Evolutionary conservation across 768 basidiomycete species (phyloP).

Genomic region (Strobilomyces dryophilus): DNA sequence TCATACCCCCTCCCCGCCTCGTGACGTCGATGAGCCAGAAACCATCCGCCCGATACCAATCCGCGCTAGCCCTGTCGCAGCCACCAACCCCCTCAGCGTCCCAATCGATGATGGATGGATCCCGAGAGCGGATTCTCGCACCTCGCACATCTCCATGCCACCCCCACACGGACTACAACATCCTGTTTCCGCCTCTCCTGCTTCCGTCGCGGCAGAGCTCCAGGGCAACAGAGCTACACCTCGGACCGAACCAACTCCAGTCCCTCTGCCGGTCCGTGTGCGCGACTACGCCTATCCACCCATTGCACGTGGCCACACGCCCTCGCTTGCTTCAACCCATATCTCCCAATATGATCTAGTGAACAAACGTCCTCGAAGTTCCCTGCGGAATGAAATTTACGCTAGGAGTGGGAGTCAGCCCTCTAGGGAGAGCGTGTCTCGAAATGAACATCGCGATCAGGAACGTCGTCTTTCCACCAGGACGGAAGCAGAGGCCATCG

Average conservation of each 20-base stretch:
- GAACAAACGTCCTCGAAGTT: conserved; percentile 21
- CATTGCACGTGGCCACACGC: conserved; percentile 11
- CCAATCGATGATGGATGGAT: conserved; percentile 30
- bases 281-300: conserved; percentile 30
- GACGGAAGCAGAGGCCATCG: conserved; percentile 25
- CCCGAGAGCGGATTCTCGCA: conserved; percentile 25
- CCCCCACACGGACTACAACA: conserved; percentile 18
- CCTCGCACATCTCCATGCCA: conserved; percentile 21
- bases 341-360: conserved; percentile 31
- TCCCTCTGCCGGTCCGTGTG: conserved; percentile 23
- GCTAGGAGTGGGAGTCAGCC: conserved; percentile 23
- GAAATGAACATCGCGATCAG: conserved; percentile 14
- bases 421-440: conserved; percentile 15
- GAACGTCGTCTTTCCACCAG: conserved; percentile 15
- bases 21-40: conserved; percentile 18
- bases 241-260: conserved; percentile 9
- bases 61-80: conserved; percentile 16
- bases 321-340: conserved; percentile 27
- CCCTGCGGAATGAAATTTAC: conserved; percentile 26
- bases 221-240: conserved; percentile 7
- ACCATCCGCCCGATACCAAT: conserved; percentile 28
- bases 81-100: conserved; percentile 1
- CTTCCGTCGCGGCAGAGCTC: conserved; percentile 10
- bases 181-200: conserved; percentile 13
- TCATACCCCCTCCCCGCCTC: conserved; percentile 8